Evolutionary conservation across 2,329 filamentous ascomycete genomes (phyloP), one percentile per base, ranked within the genome.

Genomic region (Scytalidium sp.): DNA sequence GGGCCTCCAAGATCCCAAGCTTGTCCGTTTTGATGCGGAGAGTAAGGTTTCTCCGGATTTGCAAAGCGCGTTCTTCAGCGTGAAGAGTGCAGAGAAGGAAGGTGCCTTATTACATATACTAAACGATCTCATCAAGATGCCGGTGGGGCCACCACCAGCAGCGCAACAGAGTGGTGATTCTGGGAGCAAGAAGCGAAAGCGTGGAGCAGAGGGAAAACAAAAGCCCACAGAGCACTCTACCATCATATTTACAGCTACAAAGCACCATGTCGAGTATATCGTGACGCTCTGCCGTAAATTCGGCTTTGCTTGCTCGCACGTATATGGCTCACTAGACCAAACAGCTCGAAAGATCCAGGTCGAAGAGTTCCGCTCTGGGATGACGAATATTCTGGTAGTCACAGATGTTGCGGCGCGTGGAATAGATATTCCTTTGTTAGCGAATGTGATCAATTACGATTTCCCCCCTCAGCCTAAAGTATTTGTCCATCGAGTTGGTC

Each of bases 391-490:
- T 43, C 73, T 99, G 8, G 92, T 99, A 2, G 93, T 97, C 41
- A 99, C 94, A 1, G 94, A 99, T 66, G 91, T 99, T 47, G 94
- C 94, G 13, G 94, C 94, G 19, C 82, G 94, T 76, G 93, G 94
- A 83, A 95, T 99, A 54, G 94, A 99, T 82, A 96, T 99, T 58
- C 94, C 94, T 0, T 81, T 97, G 43, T 78, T 99, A 29, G 92
- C 90, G 50, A 97, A 99, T 65, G 94, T 99, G 51, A 93, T 99
- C 75, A 97, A 99, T 75, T 99, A 96, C 70, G 93, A 97, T 64
- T 99, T 99, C 57, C 93, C 94, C 3, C 88, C 93, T 2, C 94
- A 97, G 63, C 90, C 94, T 19, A 99, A 99, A 71, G 85, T 99
- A 40, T 99, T 95, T 62, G 88, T 99, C 22, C 94, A 99, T 70